Evolutionary conservation across 2,329 filamentous ascomycete species (phyloP).

Genomic region (Phyllosticta paracitricarpa): DNA sequence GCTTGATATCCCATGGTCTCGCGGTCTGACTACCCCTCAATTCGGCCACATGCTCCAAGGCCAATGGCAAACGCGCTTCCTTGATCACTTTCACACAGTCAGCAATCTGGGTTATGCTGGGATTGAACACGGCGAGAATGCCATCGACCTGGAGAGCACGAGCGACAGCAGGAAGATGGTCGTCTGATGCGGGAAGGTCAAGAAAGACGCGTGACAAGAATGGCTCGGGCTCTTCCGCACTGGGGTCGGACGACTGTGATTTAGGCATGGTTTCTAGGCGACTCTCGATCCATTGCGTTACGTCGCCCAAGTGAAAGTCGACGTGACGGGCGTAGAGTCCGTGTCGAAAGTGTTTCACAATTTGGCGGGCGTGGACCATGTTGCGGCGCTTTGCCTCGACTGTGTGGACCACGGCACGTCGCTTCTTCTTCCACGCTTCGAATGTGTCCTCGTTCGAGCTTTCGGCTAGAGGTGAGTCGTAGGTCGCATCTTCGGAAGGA

Average conservation of each 20-base stretch:
- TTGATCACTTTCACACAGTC: constrained; percentile 50
- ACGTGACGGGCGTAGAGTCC: constrained; percentile 61
- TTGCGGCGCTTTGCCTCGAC: constrained; percentile 56
- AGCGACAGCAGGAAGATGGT: constrained; percentile 41
- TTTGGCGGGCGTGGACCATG: constrained; percentile 52
- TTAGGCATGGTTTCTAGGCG: constrained; percentile 17
- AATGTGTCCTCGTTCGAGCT: constrained; percentile 16
- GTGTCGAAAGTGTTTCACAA: constrained; percentile 56
- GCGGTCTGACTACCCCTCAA: constrained; percentile 45
- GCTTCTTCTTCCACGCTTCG: constrained; percentile 21
- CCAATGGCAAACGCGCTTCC: constrained; percentile 44
- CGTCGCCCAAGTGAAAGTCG: constrained; percentile 62
- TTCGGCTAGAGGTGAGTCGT: constrained; percentile 8
- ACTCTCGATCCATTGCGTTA: constrained; percentile 49
- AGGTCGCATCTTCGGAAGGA: constrained; percentile 12
- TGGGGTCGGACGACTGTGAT: neutral
- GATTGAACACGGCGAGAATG: constrained; percentile 60
- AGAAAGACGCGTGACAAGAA: constrained; percentile 65
- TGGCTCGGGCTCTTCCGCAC: constrained; percentile 21
- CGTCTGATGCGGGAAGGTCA: constrained; percentile 58
- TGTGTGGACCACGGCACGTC: constrained; percentile 64
- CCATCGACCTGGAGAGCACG: constrained; percentile 55
- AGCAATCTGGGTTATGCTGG: constrained; percentile 68
- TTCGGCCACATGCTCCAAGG: constrained; percentile 52
- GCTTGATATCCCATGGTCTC: constrained; percentile 54